Evolutionary conservation across 768 basidiomycete genomes (phyloP), one percentile per base, ranked within the genome.

Genomic region (Amanita rubescens): DNA sequence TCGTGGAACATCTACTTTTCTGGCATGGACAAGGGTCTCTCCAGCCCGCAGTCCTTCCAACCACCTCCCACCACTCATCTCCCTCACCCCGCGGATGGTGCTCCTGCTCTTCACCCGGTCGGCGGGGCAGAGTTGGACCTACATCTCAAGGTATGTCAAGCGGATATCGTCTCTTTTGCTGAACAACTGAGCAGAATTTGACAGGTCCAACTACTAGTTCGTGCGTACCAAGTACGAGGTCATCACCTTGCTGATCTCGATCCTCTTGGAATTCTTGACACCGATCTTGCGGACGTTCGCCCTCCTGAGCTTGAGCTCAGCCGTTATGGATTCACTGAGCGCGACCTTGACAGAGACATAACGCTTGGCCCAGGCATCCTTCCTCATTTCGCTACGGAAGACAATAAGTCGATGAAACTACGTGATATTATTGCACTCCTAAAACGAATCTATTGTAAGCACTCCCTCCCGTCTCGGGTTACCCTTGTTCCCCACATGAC

Each of bases 211-310:
- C 80, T 98, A 25, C 85, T 99, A 53, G 93, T 97, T 49, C 87
- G 96, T 53, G 96, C 96, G 3, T 99, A 96, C 71, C 96, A 99
- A 83, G 96, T 99, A 15, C 90, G 95, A 55, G 96, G 96, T 14
- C 96, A 99, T 63, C 94, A 97, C 62, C 78, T 94, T 54, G 96
- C 95, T 33, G 89, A 96, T 58, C 78, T 99, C 50, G 96, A 99
- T 66, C 96, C 96, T 30, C 81, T 99, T 15, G 94, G 94, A 14
- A 94, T 99, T 62, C 78, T 90, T 49, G 86, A 93, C 60, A 79
- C 92, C 35, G 95, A 98, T 68, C 80, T 97, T 39, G 84, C 81
- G 32, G 78, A 85, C 51, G 71, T 81, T 12, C 74, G 78, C 7
- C 94, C 94, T 2, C 85, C 91, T 1, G 96, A 99, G 67, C 83